Base-by-base conservation (phyloP, 2,329 filamentous ascomycete genomes). In the Aspergillus uvarum region DNA sequence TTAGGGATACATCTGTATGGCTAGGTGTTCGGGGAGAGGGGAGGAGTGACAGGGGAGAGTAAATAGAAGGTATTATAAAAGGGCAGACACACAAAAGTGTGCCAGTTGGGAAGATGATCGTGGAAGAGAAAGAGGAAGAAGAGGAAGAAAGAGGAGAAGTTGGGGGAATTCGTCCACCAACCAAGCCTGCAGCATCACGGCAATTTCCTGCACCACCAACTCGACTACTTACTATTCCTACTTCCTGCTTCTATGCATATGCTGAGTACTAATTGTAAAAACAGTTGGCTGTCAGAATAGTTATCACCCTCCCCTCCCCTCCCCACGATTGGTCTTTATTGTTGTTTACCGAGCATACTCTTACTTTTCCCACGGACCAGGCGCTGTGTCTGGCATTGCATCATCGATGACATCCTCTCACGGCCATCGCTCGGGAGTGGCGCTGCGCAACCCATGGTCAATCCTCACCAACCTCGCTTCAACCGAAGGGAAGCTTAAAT, bases 181-280 rank as follows among this genome's bases (percentile, higher is more conserved):
- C 32, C 42, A 55, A 19, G 12, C 53, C 53, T 55, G 53, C 53
- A 55, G 53, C 38, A 47, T 55, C 53, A 55, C 53, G 53, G 53
- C n/a, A 48, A 47, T 35, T 35, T 35, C 32, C 32, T 35, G 32
- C 32, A 12, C 32, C 10, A 16, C 32, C 32, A 35, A 35, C 10
- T 35, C 32, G 14, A 35, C 32, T 35, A 35, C 32, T 16, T 4
- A 35, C 11, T 35, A 35, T 35, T 2, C 14, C 14, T 16, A 4
- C 2, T 0, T 35, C 10, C 12, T 35, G 4, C 2, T 22, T 22
- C 22, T 22, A 22, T 2, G 22, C 22, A 22, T 22, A 22, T 22
- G 4, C 22, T 22, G 22, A 22, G 22, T 22, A 22, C 22, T 22
- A 22, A 22, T 22, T 22, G 22, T 22, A 22, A 22, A 22, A 22